Evolutionary conservation across 495 filamentous ascomycete species (phyloP), one percentile per base, ranked within the genome.

Genomic region (Acidomyces sp.): DNA sequence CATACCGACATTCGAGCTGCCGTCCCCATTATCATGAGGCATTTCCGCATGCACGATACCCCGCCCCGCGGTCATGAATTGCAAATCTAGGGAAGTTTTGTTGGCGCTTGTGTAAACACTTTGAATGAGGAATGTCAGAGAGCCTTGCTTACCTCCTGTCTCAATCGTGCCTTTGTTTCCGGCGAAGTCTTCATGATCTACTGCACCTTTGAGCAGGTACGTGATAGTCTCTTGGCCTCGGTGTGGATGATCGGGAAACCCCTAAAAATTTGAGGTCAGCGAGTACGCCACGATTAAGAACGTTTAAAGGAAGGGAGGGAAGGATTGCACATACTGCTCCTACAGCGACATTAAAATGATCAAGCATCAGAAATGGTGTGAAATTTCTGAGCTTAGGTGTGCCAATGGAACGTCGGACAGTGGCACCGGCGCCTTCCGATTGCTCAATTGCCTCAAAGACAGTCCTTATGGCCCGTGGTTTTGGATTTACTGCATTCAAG

Each of bases 1-100:
- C 63, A 97, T 69, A 5, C 88, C 88, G 43, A 93, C 74, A 53
- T 84, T 93, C 32, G 79, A 67, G 32, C 64, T 71, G 4, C 84
- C 87, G 55, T 92, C 82, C 2, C 60, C 45, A 48, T 83, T 83
- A 56, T 84, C 78, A 31, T 75, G 69, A 15, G 88, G 88, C 87
- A 96, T 96, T 64, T 96, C 88, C 7, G 90, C 85, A 55, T 96
- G 88, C 70, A 96, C 80, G 55, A 95, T 93, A 4, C 88, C 88
- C 3, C 72, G 65, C 0, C 88, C 88, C 3, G 88, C 88, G 0
- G 88, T 95, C 88, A 96, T 96, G 72, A 96, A 96, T 56, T 96
- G 88, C 29, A 96, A 60, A 43, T 93, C 90, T n/a, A n/a, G n/a
- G n/a, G n/a, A n/a, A n/a, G n/a, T n/a, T n/a, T n/a, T n/a, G n/a